A percentile compares a stretch with the other conserved stretches of the same genome.
Conservation (phyloP, 345 rosid genomes). For the Lepidium sativum region DNA sequence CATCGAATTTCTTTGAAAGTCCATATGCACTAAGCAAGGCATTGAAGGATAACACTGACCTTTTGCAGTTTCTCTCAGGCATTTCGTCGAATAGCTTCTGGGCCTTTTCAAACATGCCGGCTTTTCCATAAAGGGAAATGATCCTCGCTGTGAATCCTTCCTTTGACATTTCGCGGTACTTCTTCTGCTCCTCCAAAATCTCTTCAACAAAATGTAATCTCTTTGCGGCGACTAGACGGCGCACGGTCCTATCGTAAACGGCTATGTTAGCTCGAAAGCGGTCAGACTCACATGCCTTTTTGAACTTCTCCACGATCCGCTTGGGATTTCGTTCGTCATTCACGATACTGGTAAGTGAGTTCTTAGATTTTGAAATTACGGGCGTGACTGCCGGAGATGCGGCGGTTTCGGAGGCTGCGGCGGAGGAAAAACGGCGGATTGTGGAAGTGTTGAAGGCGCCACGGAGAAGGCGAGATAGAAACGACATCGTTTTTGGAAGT, state of each 20-base stretch:
- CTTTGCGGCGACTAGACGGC: slow-evolving; percentile 51
- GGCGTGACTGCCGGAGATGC: not conserved
- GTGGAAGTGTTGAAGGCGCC: slow-evolving; percentile 22
- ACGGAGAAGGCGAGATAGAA: slow-evolving; percentile 30
- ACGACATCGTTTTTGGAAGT: slow-evolving; percentile 29
- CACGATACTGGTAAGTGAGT: slow-evolving; percentile 18
- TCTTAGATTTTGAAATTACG: slow-evolving; percentile 7
- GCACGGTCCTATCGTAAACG: slow-evolving; percentile 42
- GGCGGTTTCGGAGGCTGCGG: not conserved
- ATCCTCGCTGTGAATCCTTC: slow-evolving; percentile 52
- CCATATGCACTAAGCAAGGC: slow-evolving; percentile 52
- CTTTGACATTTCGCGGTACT: slow-evolving; percentile 42
- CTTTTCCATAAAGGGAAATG: slow-evolving; percentile 41
- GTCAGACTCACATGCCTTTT: slow-evolving; percentile 38
- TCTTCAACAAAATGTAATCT: slow-evolving; percentile 39
- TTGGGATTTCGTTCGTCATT: slow-evolving; percentile 46
- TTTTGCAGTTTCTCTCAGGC: slow-evolving; percentile 41
- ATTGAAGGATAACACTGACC: slow-evolving; percentile 54
- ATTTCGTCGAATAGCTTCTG: slow-evolving; percentile 78
- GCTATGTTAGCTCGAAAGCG: slow-evolving; percentile 47
- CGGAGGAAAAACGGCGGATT: slow-evolving; percentile 24
- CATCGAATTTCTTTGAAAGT: slow-evolving; percentile 39
- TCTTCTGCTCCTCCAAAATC: slow-evolving; percentile 61
- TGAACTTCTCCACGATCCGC: slow-evolving; percentile 56
- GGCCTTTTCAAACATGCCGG: slow-evolving; percentile 55